Conservation (phyloP, 2,329 filamentous ascomycete genomes). For the Colletotrichum sp. region DNA sequence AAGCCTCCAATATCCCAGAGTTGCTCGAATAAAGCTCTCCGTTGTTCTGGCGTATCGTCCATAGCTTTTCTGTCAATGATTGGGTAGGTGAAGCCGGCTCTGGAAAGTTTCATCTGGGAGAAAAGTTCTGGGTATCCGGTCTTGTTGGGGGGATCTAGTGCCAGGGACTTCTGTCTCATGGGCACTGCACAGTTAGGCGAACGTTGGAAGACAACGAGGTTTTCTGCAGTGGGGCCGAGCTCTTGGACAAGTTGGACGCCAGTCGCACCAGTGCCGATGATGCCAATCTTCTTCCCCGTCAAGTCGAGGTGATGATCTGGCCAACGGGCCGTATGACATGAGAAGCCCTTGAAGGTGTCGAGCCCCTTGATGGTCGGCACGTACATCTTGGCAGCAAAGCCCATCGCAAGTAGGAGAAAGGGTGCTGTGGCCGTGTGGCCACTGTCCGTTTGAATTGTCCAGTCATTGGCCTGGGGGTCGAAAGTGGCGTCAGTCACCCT, state of each 20-base stretch:
- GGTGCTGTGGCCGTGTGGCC: conserved; percentile 34
- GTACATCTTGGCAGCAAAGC: conserved; percentile 43
- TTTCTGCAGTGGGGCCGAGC: conserved; percentile 16
- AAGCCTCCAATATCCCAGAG: background rate
- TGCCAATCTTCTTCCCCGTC: conserved; percentile 4
- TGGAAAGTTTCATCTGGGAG: background rate
- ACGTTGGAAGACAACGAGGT: conserved; percentile 24
- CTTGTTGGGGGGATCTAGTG: background rate
- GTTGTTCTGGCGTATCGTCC: background rate
- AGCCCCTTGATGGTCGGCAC: conserved; percentile 36
- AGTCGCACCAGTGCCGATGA: conserved; percentile 22
- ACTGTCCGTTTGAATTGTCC: conserved; percentile 41
- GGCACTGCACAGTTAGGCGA: conserved; percentile 21
- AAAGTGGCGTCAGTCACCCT: conserved; percentile 43
- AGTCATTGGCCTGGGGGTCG: conserved; percentile 34
- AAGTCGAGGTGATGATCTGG: background rate
- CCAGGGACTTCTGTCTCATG: background rate
- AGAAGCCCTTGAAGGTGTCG: conserved; percentile 1
- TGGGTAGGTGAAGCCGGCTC: background rate
- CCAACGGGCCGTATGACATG: background rate
- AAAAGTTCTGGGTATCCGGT: background rate
- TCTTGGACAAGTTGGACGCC: conserved; percentile 25
- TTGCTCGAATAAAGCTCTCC: background rate
- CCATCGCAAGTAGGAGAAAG: conserved; percentile 43
- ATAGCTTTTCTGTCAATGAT: background rate